Evolutionary conservation across 352 stramenopile species (phyloP), one percentile per base, ranked within the genome.

Genomic region (Thalassiosira mediterranea): DNA sequence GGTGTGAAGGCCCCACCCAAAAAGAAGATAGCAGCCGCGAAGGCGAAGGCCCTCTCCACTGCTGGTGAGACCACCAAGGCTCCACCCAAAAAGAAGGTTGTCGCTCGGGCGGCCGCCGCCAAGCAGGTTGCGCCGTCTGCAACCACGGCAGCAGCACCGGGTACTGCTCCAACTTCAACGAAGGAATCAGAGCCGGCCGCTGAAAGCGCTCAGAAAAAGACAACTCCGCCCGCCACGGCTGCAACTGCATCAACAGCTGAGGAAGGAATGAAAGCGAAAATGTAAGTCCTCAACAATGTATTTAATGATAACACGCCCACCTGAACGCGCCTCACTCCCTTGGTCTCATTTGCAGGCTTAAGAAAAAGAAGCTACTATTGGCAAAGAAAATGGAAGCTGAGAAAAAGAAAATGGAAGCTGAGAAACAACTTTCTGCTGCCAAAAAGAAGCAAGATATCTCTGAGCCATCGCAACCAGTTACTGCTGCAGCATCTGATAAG

Each of bases 131-230:
- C 40, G 8, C 42, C 56, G 4, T n/a, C 47, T 32, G 13, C 21
- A 8, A 26, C 66, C 1, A 58, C 56, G 17, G 31, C 47, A 21
- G 44, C n/a, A 72, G 11, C 63, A 69, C 44, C 57, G 73, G 38
- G 53, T 62, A 48, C 69, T 77, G 61, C 63, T 64, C 46, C 76
- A 76, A 62, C 10, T 65, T 21, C n/a, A n/a, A n/a, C n/a, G n/a
- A n/a, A n/a, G n/a, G n/a, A n/a, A n/a, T n/a, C n/a, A n/a, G n/a
- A n/a, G n/a, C n/a, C n/a, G n/a, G n/a, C n/a, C n/a, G n/a, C n/a
- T n/a, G n/a, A n/a, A n/a, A n/a, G n/a, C n/a, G n/a, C n/a, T n/a
- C n/a, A n/a, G n/a, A n/a, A n/a, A n/a, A 76, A 69, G n/a, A 51
- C 69, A 25, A 42, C 53, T 2, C 26, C 53, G 53, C 32, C 32